Base-by-base conservation (phyloP, 768 basidiomycete species). In the Leucogyrophana mollusca region DNA sequence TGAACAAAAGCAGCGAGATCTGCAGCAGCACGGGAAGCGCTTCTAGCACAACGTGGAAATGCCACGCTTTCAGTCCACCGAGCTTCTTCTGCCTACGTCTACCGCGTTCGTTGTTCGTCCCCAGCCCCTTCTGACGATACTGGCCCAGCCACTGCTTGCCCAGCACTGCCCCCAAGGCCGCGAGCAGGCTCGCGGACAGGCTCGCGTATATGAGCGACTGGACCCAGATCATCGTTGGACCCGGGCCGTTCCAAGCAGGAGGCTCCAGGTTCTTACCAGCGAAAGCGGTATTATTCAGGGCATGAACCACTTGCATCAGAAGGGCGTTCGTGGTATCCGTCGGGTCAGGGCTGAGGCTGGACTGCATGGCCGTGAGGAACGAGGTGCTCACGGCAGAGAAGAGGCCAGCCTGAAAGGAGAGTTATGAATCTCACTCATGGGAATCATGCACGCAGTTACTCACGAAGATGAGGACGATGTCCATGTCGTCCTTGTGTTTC, bases 331-430 rank as follows among this genome's bases (percentile, higher is more conserved):
- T 60, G n/a, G 49, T 50, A 7, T 62, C 58, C 21, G 47, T 43
- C 2, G 66, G 55, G 41, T 73, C 55, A 35, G 57, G 59, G n/a
- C 60, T 45, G 9, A 74, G 58, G 23, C 55, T 49, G 25, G 61
- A 55, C 45, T 70, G 66, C 13, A 64, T 68, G 41, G 70, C 63
- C 14, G 71, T 59, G 5, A 68, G 60, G 43, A 73, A 74, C 2
- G 71, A 59, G 3, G 66, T 68, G 11, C 70, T 59, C 2, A 64
- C 66, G 3, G 70, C 64, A 18, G 71, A 70, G 52, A 74, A 74
- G 9, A 74, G 57, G 62, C 72, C 73, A 25, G 69, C 65, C 71
- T 73, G 22, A n/a, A 13, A 41, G 20, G 7, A 37, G 27, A 30
- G 6, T 30, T 7, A 30, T 6, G 13, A 7, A 30, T 30, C 7